A percentile compares a stretch with the other conserved stretches of the same genome.
These are phyloP conservation scores for Cruciata laevipes DNA, from an alignment of 257 asterid genomes.

Conservation along the genomic window DNA sequence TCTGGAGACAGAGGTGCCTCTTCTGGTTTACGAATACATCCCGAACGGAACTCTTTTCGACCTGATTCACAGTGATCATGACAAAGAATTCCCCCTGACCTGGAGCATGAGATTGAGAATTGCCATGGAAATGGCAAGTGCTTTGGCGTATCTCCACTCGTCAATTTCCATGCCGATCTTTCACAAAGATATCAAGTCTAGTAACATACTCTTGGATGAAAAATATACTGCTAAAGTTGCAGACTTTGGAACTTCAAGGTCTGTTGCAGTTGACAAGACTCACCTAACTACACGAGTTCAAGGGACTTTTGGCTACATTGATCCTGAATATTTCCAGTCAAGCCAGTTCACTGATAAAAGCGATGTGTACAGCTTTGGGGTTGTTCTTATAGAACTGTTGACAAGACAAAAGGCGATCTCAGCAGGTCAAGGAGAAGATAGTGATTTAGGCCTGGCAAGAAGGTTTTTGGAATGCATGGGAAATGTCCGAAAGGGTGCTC, in stretches of 20 bases:
- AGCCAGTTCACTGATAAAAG: slow-evolving; percentile 12
- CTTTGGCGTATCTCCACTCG: slow-evolving; percentile 11
- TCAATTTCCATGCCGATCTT: slow-evolving; percentile 9
- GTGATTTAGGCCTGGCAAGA: not conserved
- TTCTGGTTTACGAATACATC: slow-evolving; percentile 10
- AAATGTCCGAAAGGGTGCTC: not conserved
- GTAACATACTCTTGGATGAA: slow-evolving; percentile 14
- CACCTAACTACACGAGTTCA: slow-evolving; percentile 7
- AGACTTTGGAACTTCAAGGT: slow-evolving; percentile 15
- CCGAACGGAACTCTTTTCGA: slow-evolving; percentile 3
- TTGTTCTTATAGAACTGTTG: slow-evolving; percentile 11
- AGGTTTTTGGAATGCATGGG: slow-evolving; percentile 6
- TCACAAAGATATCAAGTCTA: slow-evolving; percentile 12
- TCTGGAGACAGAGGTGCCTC: slow-evolving; percentile 14
- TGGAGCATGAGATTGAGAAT: slow-evolving; percentile 7
- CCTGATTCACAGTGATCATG: not conserved
- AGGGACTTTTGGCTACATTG: slow-evolving; percentile 15
- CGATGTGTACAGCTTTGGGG: slow-evolving; percentile 17
- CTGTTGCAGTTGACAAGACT: slow-evolving; percentile 12
- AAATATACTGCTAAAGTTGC: slow-evolving; percentile 9
- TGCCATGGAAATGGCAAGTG: slow-evolving; percentile 7
- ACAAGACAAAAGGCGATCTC: slow-evolving; percentile 11
- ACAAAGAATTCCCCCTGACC: slow-evolving; percentile 4
- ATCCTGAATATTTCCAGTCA: slow-evolving; percentile 18
- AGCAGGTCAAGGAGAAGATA: not conserved